A percentile compares a stretch with the other conserved stretches of the same genome.
Evolutionary conservation across 2,329 filamentous ascomycete species (phyloP).

Genomic region (Lachnellula hyalina): DNA sequence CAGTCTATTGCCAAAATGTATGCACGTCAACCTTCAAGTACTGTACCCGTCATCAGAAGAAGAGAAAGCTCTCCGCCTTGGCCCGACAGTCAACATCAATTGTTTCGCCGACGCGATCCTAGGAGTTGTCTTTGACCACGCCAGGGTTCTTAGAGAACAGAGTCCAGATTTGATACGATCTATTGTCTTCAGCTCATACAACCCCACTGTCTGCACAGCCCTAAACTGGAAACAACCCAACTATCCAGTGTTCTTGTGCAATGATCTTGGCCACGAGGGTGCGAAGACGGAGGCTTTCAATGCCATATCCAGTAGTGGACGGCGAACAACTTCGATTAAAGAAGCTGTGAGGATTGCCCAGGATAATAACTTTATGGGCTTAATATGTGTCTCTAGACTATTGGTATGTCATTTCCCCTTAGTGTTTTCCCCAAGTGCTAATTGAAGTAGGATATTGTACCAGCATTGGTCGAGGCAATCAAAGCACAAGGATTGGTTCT

Average conservation of each 20-base stretch:
- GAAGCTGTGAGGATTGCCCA: slow-evolving; percentile 90
- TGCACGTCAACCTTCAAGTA: slow-evolving; percentile 90
- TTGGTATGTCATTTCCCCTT: slow-evolving; percentile 54
- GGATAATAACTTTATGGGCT: slow-evolving; percentile 96
- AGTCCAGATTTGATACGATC: slow-evolving; percentile 73
- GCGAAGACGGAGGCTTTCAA: slow-evolving; percentile 22
- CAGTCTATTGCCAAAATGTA: slow-evolving; percentile 64
- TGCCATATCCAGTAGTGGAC: slow-evolving; percentile 48
- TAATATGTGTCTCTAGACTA: slow-evolving; percentile 83
- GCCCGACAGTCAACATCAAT: slow-evolving; percentile 78
- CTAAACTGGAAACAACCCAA: slow-evolving; percentile 99
- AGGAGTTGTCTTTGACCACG: slow-evolving; percentile 85
- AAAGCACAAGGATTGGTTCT: slow-evolving; percentile 91
- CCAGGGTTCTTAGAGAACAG: slow-evolving; percentile 59
- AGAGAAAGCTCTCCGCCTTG: slow-evolving; percentile 63
- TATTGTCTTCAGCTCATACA: slow-evolving; percentile 92
- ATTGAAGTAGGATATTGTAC: slow-evolving; percentile 74
- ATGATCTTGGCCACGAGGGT: slow-evolving; percentile 71
- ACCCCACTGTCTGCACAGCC: slow-evolving; percentile 82
- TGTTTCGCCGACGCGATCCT: slow-evolving; percentile 78
- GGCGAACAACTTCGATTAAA: slow-evolving; percentile 80
- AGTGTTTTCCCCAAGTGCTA: slow-evolving; percentile 11
- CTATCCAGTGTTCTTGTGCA: slow-evolving; percentile 92
- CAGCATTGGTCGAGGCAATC: slow-evolving; percentile 85
- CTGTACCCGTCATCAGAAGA: slow-evolving; percentile 76